phyloP scores from a whole-genome alignment of 2,329 filamentous ascomycete genomes.

The Claviceps capensis region DNA sequence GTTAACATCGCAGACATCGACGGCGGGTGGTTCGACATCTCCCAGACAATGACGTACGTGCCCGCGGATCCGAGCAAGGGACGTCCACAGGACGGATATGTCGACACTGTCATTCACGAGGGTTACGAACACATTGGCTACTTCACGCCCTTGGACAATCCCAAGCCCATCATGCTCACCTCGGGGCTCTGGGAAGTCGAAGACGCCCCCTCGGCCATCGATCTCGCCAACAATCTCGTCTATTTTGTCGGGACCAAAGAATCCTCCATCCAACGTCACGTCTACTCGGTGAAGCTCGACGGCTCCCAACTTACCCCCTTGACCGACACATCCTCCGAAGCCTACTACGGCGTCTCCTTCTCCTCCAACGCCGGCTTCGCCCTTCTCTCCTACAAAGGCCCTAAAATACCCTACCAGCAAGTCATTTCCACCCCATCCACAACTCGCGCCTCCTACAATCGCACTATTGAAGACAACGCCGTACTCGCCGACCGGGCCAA shows the following conservation, averaged over 20 bases:
- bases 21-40: slow-evolving; percentile 94
- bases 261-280: slow-evolving; percentile 75
- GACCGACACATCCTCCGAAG: slow-evolving; percentile 59
- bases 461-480: slow-evolving; percentile 66
- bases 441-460: slow-evolving; percentile 42
- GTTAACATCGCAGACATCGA: slow-evolving; percentile 75
- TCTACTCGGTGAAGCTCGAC: slow-evolving; percentile 80
- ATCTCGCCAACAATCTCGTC: slow-evolving; percentile 71
- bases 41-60: slow-evolving; percentile 71
- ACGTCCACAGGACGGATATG: slow-evolving; percentile 72
- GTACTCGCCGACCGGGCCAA: slow-evolving; percentile 54
- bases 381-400: slow-evolving; percentile 73
- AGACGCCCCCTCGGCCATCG: slow-evolving; percentile 68
- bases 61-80: slow-evolving; percentile 69
- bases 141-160: slow-evolving; percentile 75
- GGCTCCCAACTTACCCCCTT: slow-evolving; percentile 60
- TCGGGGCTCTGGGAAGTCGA: slow-evolving; percentile 88
- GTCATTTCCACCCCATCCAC: slow-evolving; percentile 72
- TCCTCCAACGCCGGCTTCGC: slow-evolving; percentile 71
- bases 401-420: slow-evolving; percentile 79
- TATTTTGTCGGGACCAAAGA: slow-evolving; percentile 86
- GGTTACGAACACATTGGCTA: slow-evolving; percentile 87
- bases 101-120: slow-evolving; percentile 78
- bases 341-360: slow-evolving; percentile 73
- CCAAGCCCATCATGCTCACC: slow-evolving; percentile 73